Evolutionary conservation across 129 eudicot species (phyloP).

Genomic region (Artemisia argyi): DNA sequence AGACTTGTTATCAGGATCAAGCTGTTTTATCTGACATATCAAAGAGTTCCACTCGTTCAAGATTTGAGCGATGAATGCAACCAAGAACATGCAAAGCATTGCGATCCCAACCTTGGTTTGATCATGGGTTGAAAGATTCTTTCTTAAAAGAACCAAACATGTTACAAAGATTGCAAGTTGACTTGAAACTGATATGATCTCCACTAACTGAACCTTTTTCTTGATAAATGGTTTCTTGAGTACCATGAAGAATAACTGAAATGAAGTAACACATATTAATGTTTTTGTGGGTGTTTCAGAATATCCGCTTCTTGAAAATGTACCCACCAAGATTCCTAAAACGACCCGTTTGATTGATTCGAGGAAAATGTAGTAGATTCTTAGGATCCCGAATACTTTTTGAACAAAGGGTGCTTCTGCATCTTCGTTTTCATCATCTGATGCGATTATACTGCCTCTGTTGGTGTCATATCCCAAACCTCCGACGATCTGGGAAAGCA

Average conservation of each 20-base stretch:
- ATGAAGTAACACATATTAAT: constrained; percentile 68
- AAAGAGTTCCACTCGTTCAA: constrained; percentile 78
- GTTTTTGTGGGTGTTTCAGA: constrained; percentile 53
- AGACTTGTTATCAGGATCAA: constrained; percentile 52
- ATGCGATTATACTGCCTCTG: constrained; percentile 66
- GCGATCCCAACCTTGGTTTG: constrained; percentile 54
- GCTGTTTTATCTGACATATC: constrained; percentile 58
- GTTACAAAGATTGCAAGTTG: constrained; percentile 65
- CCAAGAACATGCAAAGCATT: constrained; percentile 58
- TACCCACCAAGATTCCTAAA: constrained; percentile 72
- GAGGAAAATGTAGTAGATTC: constrained; percentile 82
- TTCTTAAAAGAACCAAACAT: constrained; percentile 52
- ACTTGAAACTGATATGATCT: constrained; percentile 71
- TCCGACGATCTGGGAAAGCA: constrained; percentile 79
- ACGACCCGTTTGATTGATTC: constrained; percentile 68
- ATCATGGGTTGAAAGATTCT: constrained; percentile 33
- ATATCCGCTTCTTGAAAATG: constrained; percentile 46
- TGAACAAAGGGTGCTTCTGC: constrained; percentile 93
- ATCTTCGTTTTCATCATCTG: constrained; percentile 98
- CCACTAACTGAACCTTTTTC: constrained; percentile 81
- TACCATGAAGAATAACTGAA: constrained; percentile 85
- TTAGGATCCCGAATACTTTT: constrained; percentile 75
- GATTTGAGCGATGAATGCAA: constrained; percentile 59
- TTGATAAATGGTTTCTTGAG: constrained; percentile 95
- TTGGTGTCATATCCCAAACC: constrained; percentile 33